A percentile compares a stretch with the other conserved stretches of the same genome.
Conservation (phyloP, 2,329 filamentous ascomycete genomes). For the Seiridium unicorne region DNA sequence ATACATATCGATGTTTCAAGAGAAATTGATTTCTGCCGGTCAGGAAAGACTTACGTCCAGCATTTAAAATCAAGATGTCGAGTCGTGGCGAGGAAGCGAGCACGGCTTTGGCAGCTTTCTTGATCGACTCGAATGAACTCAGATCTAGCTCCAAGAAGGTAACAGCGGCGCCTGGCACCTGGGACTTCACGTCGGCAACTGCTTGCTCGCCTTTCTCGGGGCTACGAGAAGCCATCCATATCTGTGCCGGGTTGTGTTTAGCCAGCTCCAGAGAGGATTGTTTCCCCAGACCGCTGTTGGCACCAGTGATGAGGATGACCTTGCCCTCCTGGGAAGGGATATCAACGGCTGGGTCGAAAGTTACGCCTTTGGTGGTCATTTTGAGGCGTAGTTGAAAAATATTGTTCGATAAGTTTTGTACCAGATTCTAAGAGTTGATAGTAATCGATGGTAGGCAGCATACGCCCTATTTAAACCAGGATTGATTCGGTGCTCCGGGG, state of each 20-base stretch:
- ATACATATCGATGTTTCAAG: too few species aligned
- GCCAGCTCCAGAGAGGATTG: conserved; percentile 34
- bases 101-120: conserved; percentile 6
- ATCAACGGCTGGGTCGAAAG: conserved; percentile 7
- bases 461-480: too few species aligned
- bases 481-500: too few species aligned
- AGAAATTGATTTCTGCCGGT: too few species aligned
- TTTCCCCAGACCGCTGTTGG: conserved; percentile 36
- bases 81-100: not conserved
- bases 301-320: conserved; percentile 35
- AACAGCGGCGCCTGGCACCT: not conserved
- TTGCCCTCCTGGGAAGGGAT: conserved; percentile 31
- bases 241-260: conserved; percentile 23
- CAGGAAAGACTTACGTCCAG: not conserved
- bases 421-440: too few species aligned
- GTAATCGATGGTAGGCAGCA: too few species aligned
- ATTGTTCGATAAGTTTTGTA: too few species aligned
- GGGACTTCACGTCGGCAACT: conserved; percentile 11
- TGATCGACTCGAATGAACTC: not conserved
- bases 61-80: conserved; percentile 2
- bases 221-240: conserved; percentile 24
- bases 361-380: too few species aligned
- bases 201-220: conserved; percentile 31
- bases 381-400: too few species aligned
- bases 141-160: not conserved